Base-by-base conservation (phyloP, 1,284 basidiomycete species). In the Mycosarcoma mackinlayi region DNA sequence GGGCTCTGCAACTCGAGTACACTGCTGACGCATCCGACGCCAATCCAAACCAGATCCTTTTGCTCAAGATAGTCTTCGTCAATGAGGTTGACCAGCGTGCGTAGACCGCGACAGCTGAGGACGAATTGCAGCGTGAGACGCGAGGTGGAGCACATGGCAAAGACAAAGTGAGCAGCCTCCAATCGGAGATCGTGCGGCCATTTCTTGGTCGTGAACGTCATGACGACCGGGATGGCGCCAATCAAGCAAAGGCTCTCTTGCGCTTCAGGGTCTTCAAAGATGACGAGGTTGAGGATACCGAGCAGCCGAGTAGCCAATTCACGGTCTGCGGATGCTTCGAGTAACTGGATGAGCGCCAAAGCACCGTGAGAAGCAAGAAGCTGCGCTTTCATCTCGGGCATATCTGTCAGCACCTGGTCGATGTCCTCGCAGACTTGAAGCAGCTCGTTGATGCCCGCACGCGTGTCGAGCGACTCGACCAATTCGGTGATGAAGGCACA, bases 131-230 rank as follows among this genome's bases (percentile, higher is more conserved):
- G 56, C 7, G 95, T 98, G 63, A 97, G 84, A 5, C 93, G 90
- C 6, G 93, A 96, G 0, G 93, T 91, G 65, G 94, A 93, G 75
- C 93, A 94, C 41, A 98, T 88, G 25, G 95, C 85, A 42, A 92
- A 91, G 56, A 98, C 92, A 83, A 98, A 97, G 75, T 92, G 90
- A 1, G 95, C 96, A 0, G 94, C 94, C 82, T 98, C 92, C n/a
- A 92, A 84, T 39, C 95, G 89, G 73, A 93, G 95, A 78, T 97
- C 94, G 16, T 92, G 89, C 1, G 93, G 90, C 81, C 93, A 93
- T 78, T 91, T 92, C 85, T 96, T 97, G 9, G 92, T 93, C 0
- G 94, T 95, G 80, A 95, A 97, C 35, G 89, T 89, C 76, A 84
- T 81, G 33, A 84, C 79, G 18, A 84, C 78, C 0, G 84, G 83